These are phyloP conservation scores for Pseudocercospora vitis DNA, from an alignment of 2,329 filamentous ascomycete species.

Conservation along the genomic window DNA sequence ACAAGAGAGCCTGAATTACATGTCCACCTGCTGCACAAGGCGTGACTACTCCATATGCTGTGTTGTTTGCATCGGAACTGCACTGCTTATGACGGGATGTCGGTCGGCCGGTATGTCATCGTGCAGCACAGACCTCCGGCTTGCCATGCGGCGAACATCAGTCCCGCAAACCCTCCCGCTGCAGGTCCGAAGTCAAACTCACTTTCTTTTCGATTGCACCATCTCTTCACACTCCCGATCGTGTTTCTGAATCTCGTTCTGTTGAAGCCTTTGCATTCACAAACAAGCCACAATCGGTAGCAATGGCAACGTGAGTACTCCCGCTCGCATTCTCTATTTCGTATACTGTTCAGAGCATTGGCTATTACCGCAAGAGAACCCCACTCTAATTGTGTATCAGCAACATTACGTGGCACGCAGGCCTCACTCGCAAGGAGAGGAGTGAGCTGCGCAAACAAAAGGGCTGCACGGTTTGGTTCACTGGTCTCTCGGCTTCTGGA, in stretches of 20 bases:
- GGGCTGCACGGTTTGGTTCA: constrained; percentile 97
- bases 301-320: constrained; percentile 30
- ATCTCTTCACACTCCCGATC: too few species aligned
- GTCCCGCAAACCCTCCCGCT: not conserved
- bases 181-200: not conserved
- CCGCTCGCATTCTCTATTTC: not conserved
- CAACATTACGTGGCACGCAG: constrained; percentile 88
- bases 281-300: not conserved
- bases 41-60: too few species aligned
- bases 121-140: not conserved
- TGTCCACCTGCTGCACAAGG: too few species aligned
- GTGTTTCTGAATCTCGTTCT: too few species aligned
- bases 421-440: constrained; percentile 76
- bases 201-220: not conserved
- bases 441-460: constrained; percentile 73
- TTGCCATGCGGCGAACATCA: not conserved
- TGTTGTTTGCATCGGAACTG: too few species aligned
- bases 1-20: too few species aligned
- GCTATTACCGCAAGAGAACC: not conserved
- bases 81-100: too few species aligned
- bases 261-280: too few species aligned
- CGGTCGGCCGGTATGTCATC: too few species aligned
- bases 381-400: constrained; percentile 46
- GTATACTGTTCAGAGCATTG: not conserved
- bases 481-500: constrained; percentile 90